Evolutionary conservation across 1,284 basidiomycete genomes (phyloP), one percentile per base, ranked within the genome.

Genomic region (Kalmanozyma brasiliensis): DNA sequence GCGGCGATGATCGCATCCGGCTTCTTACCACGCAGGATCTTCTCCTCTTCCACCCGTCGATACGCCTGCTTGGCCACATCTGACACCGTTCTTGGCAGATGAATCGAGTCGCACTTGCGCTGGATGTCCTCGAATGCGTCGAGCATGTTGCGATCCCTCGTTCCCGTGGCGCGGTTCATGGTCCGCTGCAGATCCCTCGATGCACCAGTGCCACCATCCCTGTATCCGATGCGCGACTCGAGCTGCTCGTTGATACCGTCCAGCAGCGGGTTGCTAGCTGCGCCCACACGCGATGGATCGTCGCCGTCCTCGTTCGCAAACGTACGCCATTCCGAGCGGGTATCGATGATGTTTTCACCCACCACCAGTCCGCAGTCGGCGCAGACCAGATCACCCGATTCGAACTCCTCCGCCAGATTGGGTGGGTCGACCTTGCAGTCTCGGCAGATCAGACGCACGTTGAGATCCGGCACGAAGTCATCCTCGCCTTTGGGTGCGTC

Each of bases 201-300:
- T 44, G 94, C 87, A 52, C 95, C 96, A 2, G 93, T 91, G 49
- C 94, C 92, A 58, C 94, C 94, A 79, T 98, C 94, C 57, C 91
- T 89, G 83, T 93, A 94, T 61, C 92, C 93, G 81, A 98, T 97
- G 66, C 92, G 88, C 24, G 96, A 98, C 78, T 94, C 91, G 49
- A 96, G 88, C 81, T 94, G 91, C 82, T 95, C 93, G 76, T 93
- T 90, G 44, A 92, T 92, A 81, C 97, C 94, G 37, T 87, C 83
- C 84, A 98, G 87, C 24, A 97, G 85, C 49, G 94, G 93, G 82
- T 97, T 94, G 36, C 90, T 89, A 35, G 94, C 93, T 52, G 93
- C 93, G 85, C 96, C 96, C 72, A 99, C 96, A 91, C 96, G 96
- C 76, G 95, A 98, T 57, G 95, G 95, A 83, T 98, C 96, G 83